Conservation (phyloP, 495 filamentous ascomycete species). For the Aspergillus mulundensis region DNA sequence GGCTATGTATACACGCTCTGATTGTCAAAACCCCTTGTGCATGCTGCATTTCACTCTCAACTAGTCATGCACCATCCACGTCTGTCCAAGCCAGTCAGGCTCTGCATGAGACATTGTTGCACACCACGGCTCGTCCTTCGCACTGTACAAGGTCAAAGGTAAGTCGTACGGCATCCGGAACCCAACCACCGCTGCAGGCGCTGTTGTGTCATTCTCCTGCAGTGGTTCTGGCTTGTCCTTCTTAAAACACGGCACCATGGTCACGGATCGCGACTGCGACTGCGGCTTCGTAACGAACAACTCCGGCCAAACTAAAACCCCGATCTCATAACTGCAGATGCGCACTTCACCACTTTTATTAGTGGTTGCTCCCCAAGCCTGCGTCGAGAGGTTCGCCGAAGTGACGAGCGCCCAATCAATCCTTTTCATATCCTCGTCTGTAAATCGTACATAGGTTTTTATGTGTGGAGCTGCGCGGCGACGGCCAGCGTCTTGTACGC, state of each 20-base stretch:
- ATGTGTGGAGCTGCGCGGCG: constrained; percentile 85
- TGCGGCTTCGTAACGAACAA: constrained; percentile 44
- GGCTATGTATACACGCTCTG: no score
- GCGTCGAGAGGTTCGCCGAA: constrained; percentile 81
- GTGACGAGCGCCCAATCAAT: constrained; percentile 88
- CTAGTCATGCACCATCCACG: constrained; percentile 29
- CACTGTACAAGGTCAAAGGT: constrained; percentile 62
- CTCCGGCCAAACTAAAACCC: constrained; percentile 79
- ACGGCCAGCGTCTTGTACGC: constrained; percentile 51
- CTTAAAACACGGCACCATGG: constrained; percentile 70
- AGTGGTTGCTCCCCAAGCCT: constrained; percentile 75
- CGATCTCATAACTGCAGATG: constrained; percentile 80
- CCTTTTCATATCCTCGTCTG: constrained; percentile 34
- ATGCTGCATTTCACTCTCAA: no score
- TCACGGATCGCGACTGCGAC: constrained; percentile 19
- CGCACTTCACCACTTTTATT: constrained; percentile 55
- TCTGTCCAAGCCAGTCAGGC: constrained; percentile 68
- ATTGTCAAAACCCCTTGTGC: no score
- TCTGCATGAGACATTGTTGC: constrained; percentile 57
- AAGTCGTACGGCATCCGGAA: constrained; percentile 82
- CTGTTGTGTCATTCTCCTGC: not conserved
- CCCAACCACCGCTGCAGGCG: constrained; percentile 45
- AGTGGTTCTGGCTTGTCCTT: constrained; percentile 45
- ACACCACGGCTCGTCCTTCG: constrained; percentile 72
- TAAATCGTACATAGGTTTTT: constrained; percentile 82